Conservation (phyloP, 1,284 basidiomycete species). For the Wolfiporia cocos region DNA sequence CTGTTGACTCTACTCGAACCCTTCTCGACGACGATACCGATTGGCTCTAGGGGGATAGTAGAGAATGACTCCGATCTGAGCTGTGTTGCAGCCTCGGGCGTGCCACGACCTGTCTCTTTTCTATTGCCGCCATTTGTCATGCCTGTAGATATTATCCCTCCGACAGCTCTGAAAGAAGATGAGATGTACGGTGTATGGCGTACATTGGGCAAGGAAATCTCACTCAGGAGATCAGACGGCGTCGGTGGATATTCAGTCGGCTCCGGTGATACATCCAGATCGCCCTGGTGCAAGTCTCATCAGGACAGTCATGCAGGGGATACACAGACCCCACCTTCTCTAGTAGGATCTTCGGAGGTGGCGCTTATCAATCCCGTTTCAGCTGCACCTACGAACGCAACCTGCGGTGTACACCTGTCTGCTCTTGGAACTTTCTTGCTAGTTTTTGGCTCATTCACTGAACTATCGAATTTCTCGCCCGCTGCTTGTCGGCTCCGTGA, state of each 20-base stretch:
- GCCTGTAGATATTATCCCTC: slow-evolving; percentile 29
- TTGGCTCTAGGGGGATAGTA: slow-evolving; percentile 38
- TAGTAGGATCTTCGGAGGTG: too few relatives aligned
- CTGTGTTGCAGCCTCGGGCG: slow-evolving; percentile 24
- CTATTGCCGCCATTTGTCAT: slow-evolving; percentile 54
- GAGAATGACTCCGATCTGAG: slow-evolving; percentile 19
- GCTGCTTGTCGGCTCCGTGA: slow-evolving; percentile 39
- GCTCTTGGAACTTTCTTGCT: slow-evolving; percentile 26
- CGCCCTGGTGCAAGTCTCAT: slow-evolving; percentile 19
- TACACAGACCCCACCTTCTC: background rate
- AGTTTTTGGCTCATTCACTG: slow-evolving; percentile 31
- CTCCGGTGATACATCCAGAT: slow-evolving; percentile 4
- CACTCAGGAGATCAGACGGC: slow-evolving; percentile 16
- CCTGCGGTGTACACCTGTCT: slow-evolving; percentile 1
- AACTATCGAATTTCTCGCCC: slow-evolving; percentile 35
- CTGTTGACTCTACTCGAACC: slow-evolving; percentile 30
- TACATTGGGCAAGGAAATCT: slow-evolving; percentile 32
- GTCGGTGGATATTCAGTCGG: slow-evolving; percentile 29
- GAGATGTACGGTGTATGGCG: slow-evolving; percentile 33
- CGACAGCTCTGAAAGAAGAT: slow-evolving; percentile 14
- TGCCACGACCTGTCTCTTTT: slow-evolving; percentile 35
- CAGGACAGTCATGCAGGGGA: background rate
- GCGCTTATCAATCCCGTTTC: background rate
- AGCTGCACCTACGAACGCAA: background rate
- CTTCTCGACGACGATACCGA: slow-evolving; percentile 30